phyloP scores from a whole-genome alignment of 2,329 filamentous ascomycete species.

The Metarhizium guizhouense region DNA sequence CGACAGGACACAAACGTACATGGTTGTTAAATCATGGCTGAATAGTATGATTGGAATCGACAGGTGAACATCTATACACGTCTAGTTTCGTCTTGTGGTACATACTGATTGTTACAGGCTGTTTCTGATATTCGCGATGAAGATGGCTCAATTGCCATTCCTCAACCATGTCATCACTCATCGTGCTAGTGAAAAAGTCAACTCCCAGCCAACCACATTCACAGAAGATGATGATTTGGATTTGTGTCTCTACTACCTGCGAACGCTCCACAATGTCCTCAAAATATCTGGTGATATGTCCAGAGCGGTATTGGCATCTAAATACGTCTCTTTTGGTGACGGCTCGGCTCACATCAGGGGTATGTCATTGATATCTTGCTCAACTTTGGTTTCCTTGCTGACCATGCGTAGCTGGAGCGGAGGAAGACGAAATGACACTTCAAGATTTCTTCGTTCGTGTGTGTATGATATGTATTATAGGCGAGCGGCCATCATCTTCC shows the following conservation, averaged over 20 bases:
- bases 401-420: slow-evolving; percentile 32
- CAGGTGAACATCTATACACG: slow-evolving; percentile 34
- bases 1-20: slow-evolving; percentile 63
- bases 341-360: slow-evolving; percentile 31
- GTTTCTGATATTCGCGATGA: slow-evolving; percentile 51
- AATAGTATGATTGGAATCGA: slow-evolving; percentile 56
- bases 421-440: slow-evolving; percentile 48
- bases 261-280: slow-evolving; percentile 64
- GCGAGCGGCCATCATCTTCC: slow-evolving; percentile 12
- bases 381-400: slow-evolving; percentile 8
- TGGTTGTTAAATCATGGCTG: slow-evolving; percentile 74
- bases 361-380: slow-evolving; percentile 28
- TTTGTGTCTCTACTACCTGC: slow-evolving; percentile 69
- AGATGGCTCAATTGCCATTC: slow-evolving; percentile 47
- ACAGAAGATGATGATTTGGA: slow-evolving; percentile 60
- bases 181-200: slow-evolving; percentile 9
- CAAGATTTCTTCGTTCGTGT: slow-evolving; percentile 61
- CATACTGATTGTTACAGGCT: slow-evolving; percentile 32
- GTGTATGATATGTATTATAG: slow-evolving; percentile 52
- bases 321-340: slow-evolving; percentile 26
- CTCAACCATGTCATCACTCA: slow-evolving; percentile 19
- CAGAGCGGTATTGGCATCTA: slow-evolving; percentile 62
- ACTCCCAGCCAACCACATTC: slow-evolving; percentile 18
- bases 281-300: slow-evolving; percentile 56
- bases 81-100: not conserved